Base-by-base conservation (phyloP, 345 rosid species). In the Brassica incana region DNA sequence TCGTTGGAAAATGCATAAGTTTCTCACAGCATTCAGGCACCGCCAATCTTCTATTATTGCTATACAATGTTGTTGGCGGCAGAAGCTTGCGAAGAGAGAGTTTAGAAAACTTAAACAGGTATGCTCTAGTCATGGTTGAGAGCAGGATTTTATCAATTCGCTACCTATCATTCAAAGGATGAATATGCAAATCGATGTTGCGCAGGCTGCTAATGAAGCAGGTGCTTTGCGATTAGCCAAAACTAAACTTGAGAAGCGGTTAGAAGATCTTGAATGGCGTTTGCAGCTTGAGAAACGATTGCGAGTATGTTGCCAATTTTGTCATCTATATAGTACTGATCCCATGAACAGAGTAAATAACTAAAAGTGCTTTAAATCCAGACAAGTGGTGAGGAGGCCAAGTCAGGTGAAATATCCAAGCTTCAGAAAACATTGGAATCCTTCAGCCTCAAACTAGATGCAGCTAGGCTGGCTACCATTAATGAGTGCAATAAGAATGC, bases 211-310 rank as follows among this genome's bases (percentile, higher is more conserved):
- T 80, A 91, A 89, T 86, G 99, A 93, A 88, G 77, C 97, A 10
- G 98, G 99, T 81, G 98, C 98, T 33, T 83, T 93, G 84, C 97
- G 93, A 35, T 77, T 90, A 83, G 99, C 98, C 30, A 95, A 95
- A 87, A 89, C 58, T 86, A 93, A 95, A 81, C 97, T 95, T 83
- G 97, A 95, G 89, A 90, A 90, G 88, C 92, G 89, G 75, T 77
- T 95, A 72, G 99, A 95, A 79, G 99, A 95, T 81, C 88, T 95
- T 68, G 88, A 95, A 62, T 93, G 92, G 97, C 87, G 99, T 74
- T 78, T 95, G 77, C 92, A 90, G 75, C 87, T 95, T 8, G 99
- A 95, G 83, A 95, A 88, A 86, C 83, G 94, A 84, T 71, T 95
- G 82, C 88, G 98, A 88, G 99, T 95, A 95, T 77, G 71, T 38